Percentiles rank a stretch among this genome's conserved stretches.
These are phyloP conservation scores for Sphaceloma murrayae DNA, from an alignment of 2,329 filamentous ascomycete species.

Conservation along the genomic window DNA sequence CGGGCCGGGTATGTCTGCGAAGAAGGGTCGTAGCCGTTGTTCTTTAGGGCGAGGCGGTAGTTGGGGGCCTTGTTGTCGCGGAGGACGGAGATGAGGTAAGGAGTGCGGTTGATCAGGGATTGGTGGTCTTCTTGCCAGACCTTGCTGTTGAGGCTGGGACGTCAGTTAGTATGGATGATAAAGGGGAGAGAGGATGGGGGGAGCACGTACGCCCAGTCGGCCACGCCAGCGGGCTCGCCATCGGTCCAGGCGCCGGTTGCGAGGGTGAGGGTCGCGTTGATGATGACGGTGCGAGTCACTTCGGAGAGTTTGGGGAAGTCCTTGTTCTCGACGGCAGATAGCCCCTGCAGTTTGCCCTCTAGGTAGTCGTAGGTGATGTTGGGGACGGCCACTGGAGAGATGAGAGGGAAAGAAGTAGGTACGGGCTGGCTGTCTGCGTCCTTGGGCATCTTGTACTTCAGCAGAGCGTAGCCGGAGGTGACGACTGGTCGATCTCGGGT, in stretches of 20 bases:
- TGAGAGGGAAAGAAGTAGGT: constrained; percentile 24
- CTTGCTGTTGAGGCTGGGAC: constrained; percentile 32
- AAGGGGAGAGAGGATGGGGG: constrained; percentile 31
- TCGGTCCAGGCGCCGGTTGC: background rate
- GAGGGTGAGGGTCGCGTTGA: constrained; percentile 22
- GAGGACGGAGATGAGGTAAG: constrained; percentile 47
- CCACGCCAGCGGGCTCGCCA: constrained; percentile 1
- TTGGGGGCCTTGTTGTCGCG: constrained; percentile 40
- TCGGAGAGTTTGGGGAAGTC: constrained; percentile 29
- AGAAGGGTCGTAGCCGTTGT: constrained; percentile 46
- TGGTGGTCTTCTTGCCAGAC: constrained; percentile 1
- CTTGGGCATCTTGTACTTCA: constrained; percentile 34
- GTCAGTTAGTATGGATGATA: background rate
- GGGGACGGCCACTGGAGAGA: constrained; percentile 16
- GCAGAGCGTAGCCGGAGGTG: constrained; percentile 41
- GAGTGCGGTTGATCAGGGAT: constrained; percentile 22
- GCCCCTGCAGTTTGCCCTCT: constrained; percentile 32
- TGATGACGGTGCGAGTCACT: constrained; percentile 29
- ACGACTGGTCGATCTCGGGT: constrained; percentile 41
- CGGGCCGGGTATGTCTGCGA: constrained; percentile 44
- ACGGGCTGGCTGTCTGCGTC: constrained; percentile 20
- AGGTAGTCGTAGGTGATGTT: constrained; percentile 31
- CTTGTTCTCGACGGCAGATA: constrained; percentile 20
- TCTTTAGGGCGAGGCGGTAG: constrained; percentile 41
- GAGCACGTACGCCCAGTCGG: constrained; percentile 3